These are phyloP conservation scores for Penicillium decumbens DNA, from an alignment of 2,329 filamentous ascomycete species.

Conservation along the genomic window DNA sequence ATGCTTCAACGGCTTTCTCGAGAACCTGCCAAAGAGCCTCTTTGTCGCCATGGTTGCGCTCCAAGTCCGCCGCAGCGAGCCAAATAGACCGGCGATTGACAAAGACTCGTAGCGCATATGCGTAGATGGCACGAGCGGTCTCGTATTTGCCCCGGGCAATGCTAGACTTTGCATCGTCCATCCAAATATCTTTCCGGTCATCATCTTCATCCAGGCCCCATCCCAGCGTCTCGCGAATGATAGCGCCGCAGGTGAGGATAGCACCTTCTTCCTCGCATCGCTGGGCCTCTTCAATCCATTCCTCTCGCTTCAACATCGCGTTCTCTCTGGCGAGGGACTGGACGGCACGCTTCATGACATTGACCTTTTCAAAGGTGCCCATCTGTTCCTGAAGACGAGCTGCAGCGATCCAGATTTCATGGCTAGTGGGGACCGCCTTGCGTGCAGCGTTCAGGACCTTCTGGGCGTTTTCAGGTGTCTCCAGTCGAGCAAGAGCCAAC, in stretches of 20 bases:
- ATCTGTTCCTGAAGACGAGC: constrained; percentile 85
- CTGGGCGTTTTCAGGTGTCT: constrained; percentile 85
- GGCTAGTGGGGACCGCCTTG: constrained; percentile 85
- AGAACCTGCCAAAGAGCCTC: constrained; percentile 79
- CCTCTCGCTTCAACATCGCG: constrained; percentile 94
- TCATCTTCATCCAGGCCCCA: constrained; percentile 95
- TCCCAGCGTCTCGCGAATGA: constrained; percentile 86
- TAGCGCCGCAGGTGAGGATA: constrained; percentile 77
- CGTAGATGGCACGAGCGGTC: constrained; percentile 89
- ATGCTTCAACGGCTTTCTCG: constrained; percentile 90
- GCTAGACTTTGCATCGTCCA: constrained; percentile 82
- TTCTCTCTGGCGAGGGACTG: constrained; percentile 84
- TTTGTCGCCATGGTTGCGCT: constrained; percentile 80
- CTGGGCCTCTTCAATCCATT: constrained; percentile 94
- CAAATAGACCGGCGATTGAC: constrained; percentile 82
- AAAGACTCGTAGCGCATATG: constrained; percentile 84
- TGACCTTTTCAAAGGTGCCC: constrained; percentile 72
- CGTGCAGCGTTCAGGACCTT: constrained; percentile 92
- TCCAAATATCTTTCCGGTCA: constrained; percentile 91
- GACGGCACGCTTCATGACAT: constrained; percentile 91
- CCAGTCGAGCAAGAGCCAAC: constrained; percentile 85
- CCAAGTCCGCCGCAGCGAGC: constrained; percentile 84
- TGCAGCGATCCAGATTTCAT: constrained; percentile 96
- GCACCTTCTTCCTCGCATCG: constrained; percentile 91
- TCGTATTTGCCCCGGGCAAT: constrained; percentile 78